Percentiles rank a stretch among this genome's conserved stretches.
Evolutionary conservation across 352 stramenopile species (phyloP).

Genomic region (Peronospora destructor): DNA sequence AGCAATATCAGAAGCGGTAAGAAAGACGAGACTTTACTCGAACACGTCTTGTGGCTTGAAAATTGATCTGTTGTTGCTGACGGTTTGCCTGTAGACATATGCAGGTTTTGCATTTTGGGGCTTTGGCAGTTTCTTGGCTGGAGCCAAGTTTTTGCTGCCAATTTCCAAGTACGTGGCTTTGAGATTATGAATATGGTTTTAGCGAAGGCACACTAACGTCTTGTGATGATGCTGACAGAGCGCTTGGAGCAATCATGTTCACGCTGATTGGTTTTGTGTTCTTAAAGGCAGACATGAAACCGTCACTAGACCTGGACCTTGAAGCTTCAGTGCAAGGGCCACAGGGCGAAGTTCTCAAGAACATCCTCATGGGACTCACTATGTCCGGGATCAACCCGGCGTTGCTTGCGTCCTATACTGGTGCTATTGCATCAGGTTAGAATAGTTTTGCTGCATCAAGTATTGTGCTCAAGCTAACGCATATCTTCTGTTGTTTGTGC

Average conservation of each 20-base stretch:
- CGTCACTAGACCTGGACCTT: conserved; percentile 53
- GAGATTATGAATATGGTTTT: neutral
- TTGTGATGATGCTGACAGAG: conserved; percentile 28
- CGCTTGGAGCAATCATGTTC: conserved; percentile 82
- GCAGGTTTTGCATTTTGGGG: conserved; percentile 85
- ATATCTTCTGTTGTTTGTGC: neutral
- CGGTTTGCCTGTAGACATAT: conserved; percentile 52
- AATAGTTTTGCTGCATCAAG: neutral
- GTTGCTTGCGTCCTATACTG: conserved; percentile 80
- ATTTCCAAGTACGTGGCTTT: conserved; percentile 68
- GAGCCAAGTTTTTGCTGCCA: conserved; percentile 74
- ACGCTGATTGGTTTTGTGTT: conserved; percentile 77
- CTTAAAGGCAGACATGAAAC: conserved; percentile 73
- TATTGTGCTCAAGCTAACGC: neutral
- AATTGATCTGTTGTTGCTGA: conserved; percentile 5
- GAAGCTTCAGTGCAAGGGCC: conserved; percentile 34
- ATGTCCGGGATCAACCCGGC: conserved; percentile 86
- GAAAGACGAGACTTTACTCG: neutral
- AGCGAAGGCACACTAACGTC: neutral
- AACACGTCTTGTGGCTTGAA: neutral
- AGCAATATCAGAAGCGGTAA: conserved; percentile 76
- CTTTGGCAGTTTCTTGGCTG: conserved; percentile 83
- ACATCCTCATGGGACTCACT: conserved; percentile 77
- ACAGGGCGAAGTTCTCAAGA: conserved; percentile 69
- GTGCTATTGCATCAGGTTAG: conserved; percentile 77